Base-by-base conservation (phyloP, 2,329 filamentous ascomycete genomes). In the Microdochium trichocladiopsis region DNA sequence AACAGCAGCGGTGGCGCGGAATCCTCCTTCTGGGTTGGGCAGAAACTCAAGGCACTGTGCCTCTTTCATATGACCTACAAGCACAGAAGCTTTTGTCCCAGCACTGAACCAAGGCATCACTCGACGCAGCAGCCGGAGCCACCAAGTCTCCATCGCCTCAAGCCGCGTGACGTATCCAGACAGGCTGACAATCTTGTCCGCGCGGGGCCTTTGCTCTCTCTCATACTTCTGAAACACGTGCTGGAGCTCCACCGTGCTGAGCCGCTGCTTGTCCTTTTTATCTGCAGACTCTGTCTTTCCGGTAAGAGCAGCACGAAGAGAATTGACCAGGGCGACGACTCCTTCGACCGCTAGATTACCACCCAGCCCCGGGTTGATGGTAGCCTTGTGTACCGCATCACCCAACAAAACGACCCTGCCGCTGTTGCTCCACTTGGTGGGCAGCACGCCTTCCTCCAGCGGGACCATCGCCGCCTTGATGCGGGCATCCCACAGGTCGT, bases 401-500 rank as follows among this genome's bases (percentile, higher is more conserved):
- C 57, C 56, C 18, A 57, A 16, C 8, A 61, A 52, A 14, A 57
- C 56, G 18, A 59, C 54, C 23, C 55, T 50, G 14, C 56, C 54
- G 2, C 52, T 51, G n/a, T 54, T 57, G 47, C 59, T 61, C 56
- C 56, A 61, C 11, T 48, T 9, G 2, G 43, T 50, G 41, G 55
- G 37, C 12, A 61, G 22, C n/a, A 56, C 52, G 21, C 55, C 55
- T 36, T 61, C 55, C 52, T 61, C 57, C 50, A 61, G 53, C 4
- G 55, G 49, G 24, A 57, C 52, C 54, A 61, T 58, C 9, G 50
- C 53, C 3, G 51, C 54, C 24, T 53, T 56, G 10, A 55, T 28
- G 23, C 49, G 50, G 16, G 14, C 52, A 3, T 57, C 50, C 55
- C 55, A 60, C 2, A 60, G 51, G 37, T 59, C 52, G 24, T 51